These are phyloP conservation scores for Sugiyamaella neomexicana DNA, from an alignment of 1,139 yeast species.

Conservation along the genomic window DNA sequence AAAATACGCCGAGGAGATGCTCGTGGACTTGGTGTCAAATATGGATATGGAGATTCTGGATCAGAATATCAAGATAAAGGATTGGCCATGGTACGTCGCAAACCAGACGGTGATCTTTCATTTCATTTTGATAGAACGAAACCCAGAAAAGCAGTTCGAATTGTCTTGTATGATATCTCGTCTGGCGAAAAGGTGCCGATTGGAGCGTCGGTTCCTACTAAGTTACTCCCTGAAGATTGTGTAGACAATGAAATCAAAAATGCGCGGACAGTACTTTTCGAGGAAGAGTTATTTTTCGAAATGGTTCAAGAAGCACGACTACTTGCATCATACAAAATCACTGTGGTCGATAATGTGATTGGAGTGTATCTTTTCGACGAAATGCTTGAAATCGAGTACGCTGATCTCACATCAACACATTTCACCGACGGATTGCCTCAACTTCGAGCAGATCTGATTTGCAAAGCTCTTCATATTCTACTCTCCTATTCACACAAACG, in stretches of 20 bases:
- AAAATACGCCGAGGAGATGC: conserved; percentile 59
- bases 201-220: conserved; percentile 27
- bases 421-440: conserved; percentile 12
- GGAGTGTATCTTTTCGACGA: conserved; percentile 65
- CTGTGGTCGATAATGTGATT: conserved; percentile 63
- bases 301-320: conserved; percentile 72
- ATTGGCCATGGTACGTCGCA: conserved; percentile 59
- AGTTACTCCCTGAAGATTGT: conserved; percentile 21
- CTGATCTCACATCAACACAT: conserved; percentile 37
- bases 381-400: conserved; percentile 66
- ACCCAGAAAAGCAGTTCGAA: conserved; percentile 42
- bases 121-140: conserved; percentile 38
- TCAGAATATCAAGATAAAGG: conserved; percentile 75
- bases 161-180: conserved; percentile 38
- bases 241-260: conserved; percentile 37
- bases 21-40: conserved; percentile 70
- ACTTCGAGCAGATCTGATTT: conserved; percentile 53
- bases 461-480: conserved; percentile 56
- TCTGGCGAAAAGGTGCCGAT: conserved; percentile 32
- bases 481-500: conserved; percentile 59
- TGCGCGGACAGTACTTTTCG: conserved; percentile 73
- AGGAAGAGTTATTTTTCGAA: conserved; percentile 62
- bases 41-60: conserved; percentile 91
- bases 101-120: conserved; percentile 36
- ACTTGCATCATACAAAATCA: conserved; percentile 70